These are phyloP conservation scores for Aspergillus calidoustus DNA, from an alignment of 2,329 filamentous ascomycete genomes.

Conservation along the genomic window DNA sequence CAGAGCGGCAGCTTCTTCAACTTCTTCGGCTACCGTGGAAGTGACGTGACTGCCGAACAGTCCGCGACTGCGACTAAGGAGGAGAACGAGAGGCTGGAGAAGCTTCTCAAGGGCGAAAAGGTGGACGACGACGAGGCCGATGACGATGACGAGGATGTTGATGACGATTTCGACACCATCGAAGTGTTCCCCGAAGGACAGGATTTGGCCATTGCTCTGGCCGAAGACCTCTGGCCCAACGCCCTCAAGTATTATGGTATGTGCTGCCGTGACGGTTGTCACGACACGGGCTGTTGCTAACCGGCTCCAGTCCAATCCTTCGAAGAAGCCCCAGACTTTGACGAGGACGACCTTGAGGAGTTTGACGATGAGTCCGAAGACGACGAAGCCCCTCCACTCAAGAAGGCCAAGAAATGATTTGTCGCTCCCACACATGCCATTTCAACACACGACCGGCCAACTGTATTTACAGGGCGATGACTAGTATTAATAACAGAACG, in stretches of 20 bases:
- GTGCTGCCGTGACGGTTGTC: constrained; percentile 41
- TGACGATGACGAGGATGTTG: constrained; percentile 58
- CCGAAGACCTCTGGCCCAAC: constrained; percentile 86
- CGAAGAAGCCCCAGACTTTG: constrained; percentile 67
- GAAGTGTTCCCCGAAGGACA: constrained; percentile 91
- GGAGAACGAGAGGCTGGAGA: constrained; percentile 62
- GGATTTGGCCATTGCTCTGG: constrained; percentile 76
- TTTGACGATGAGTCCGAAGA: constrained; percentile 44
- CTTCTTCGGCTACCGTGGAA: constrained; percentile 81
- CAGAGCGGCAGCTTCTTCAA: constrained; percentile 81
- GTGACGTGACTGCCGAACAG: constrained; percentile 74
- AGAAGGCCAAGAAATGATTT: constrained; percentile 44
- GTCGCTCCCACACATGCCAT: constrained; percentile 11
- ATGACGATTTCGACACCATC: constrained; percentile 68
- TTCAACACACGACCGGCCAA: constrained; percentile 11
- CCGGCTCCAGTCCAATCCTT: constrained; percentile 65
- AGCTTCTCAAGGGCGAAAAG: constrained; percentile 56
- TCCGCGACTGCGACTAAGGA: constrained; percentile 64
- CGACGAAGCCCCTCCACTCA: constrained; percentile 53
- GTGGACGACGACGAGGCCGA: constrained; percentile 50
- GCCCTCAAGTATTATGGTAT: constrained; percentile 91
- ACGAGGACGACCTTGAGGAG: constrained; percentile 64
- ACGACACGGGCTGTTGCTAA: constrained; percentile 40
- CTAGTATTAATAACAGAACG: constrained; percentile 80
- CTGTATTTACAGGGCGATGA: constrained; percentile 59